Conservation (phyloP, 257 asterid genomes). For the Solanum medicagineum region DNA sequence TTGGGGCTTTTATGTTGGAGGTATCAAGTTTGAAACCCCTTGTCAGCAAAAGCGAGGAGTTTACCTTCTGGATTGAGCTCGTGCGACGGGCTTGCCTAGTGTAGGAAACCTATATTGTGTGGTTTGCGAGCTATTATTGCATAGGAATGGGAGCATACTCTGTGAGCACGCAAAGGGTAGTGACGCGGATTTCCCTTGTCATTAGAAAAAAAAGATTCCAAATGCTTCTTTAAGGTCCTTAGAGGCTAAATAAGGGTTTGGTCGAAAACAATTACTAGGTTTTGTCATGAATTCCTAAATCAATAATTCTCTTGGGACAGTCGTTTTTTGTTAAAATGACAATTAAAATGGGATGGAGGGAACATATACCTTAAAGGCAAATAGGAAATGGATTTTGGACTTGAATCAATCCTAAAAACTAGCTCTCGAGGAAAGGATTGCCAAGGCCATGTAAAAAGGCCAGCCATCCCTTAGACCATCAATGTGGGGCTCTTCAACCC, state of each 20-base stretch:
- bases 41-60: too few relatives aligned
- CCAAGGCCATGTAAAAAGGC: background rate
- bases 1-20: too few relatives aligned
- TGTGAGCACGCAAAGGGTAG: too few relatives aligned
- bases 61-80: too few relatives aligned
- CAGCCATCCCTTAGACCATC: background rate
- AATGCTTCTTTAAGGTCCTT: background rate
- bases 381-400: background rate
- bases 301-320: background rate
- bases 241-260: background rate
- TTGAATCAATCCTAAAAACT: background rate
- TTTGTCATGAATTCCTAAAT: background rate
- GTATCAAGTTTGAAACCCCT: too few relatives aligned
- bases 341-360: background rate
- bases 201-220: background rate
- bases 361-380: background rate
- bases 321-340: background rate
- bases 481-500: background rate
- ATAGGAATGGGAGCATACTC: too few relatives aligned
- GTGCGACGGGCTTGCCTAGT: too few relatives aligned
- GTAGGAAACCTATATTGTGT: too few relatives aligned
- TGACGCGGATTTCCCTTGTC: too few relatives aligned
- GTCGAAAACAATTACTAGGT: background rate
- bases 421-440: background rate
- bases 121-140: too few relatives aligned